Evolutionary conservation across 257 asterid species (phyloP).

Genomic region (Verbascum thapsus): DNA sequence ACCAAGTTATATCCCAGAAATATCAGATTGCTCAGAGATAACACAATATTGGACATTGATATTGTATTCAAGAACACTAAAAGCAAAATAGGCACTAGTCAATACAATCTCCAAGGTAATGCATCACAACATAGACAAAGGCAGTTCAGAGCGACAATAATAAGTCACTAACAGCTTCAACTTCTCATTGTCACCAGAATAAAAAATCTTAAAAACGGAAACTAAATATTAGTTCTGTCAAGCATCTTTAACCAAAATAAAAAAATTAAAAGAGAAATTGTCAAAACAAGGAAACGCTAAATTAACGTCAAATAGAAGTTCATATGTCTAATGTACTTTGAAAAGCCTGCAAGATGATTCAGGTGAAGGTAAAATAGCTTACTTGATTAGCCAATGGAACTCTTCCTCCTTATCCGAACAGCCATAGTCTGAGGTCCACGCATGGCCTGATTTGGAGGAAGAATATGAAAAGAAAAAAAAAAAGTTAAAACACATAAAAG

Average conservation of each 20-base stretch:
- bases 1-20: background rate
- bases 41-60: background rate
- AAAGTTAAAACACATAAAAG: background rate
- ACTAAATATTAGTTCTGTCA: background rate
- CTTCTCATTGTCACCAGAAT: background rate
- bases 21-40: background rate
- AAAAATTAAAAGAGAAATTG: conserved; percentile 2
- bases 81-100: background rate
- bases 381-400: conserved; percentile 86
- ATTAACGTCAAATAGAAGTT: background rate
- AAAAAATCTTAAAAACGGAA: background rate
- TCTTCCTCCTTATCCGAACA: conserved; percentile 93
- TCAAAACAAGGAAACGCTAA: background rate
- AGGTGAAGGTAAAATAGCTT: conserved; percentile 36
- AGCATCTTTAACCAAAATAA: conserved; percentile 23
- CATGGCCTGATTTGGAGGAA: conserved; percentile 64
- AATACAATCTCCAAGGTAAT: background rate
- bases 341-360: conserved; percentile 10
- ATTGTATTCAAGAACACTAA: background rate
- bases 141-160: background rate
- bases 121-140: background rate
- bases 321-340: conserved; percentile 6
- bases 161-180: background rate
- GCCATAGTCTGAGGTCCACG: conserved; percentile 99
- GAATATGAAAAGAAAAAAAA: conserved; percentile 9